A percentile compares a stretch with the other conserved stretches of the same genome.
Conservation (phyloP, 202 grass and related monocot genomes). For the Zizania palustris region DNA sequence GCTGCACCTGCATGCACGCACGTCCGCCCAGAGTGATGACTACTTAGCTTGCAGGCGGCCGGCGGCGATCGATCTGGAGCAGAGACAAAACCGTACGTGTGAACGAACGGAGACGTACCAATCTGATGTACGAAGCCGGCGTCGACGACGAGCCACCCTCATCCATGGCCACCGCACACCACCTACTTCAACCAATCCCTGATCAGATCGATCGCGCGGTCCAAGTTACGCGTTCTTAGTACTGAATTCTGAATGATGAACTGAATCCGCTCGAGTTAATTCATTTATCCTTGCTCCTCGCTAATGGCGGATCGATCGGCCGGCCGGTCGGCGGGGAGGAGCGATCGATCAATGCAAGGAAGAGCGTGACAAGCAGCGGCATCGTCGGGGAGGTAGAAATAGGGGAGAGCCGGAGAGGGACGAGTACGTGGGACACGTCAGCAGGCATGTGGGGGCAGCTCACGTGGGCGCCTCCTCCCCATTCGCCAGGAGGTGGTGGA, state of each 20-base stretch:
- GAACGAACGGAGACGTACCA: constrained; percentile 47
- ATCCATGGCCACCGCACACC: constrained; percentile 57
- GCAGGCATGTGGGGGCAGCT: constrained; percentile 45
- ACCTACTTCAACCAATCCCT: not conserved
- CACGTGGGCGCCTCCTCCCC: constrained; percentile 55
- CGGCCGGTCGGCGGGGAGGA: not conserved
- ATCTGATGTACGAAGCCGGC: constrained; percentile 89
- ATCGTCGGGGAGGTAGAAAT: constrained; percentile 58
- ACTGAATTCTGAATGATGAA: too few relatives aligned
- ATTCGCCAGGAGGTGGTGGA: constrained; percentile 66
- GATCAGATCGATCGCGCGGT: too few relatives aligned
- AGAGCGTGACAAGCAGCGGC: constrained; percentile 38
- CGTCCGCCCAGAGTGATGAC: not conserved
- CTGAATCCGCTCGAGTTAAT: too few relatives aligned
- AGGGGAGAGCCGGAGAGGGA: constrained; percentile 27
- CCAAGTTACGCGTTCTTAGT: too few relatives aligned
- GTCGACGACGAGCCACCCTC: constrained; percentile 56
- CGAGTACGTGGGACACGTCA: constrained; percentile 35
- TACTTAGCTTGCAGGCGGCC: too few relatives aligned
- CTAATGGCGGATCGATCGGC: constrained; percentile 19
- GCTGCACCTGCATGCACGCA: constrained; percentile 66
- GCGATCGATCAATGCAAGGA: too few relatives aligned
- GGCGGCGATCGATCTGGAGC: not conserved
- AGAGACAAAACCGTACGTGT: too few relatives aligned
- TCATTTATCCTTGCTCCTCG: not conserved